Conservation (phyloP, 495 filamentous ascomycete genomes). For the Aspergillus ostianus region DNA sequence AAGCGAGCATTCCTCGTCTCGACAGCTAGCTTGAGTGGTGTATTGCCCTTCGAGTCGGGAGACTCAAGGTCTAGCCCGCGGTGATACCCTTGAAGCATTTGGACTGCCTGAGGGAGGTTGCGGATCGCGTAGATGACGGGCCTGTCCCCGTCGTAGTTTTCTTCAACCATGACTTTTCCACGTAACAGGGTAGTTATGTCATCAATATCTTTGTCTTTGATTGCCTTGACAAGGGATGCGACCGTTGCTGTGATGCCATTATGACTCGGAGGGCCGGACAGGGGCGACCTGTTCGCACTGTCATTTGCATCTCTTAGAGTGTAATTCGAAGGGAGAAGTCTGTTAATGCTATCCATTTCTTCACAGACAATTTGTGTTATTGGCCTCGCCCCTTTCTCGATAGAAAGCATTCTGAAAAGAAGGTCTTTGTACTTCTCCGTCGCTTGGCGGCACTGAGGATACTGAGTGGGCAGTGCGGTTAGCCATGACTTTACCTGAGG, state of each 20-base stretch:
- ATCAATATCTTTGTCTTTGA: background rate
- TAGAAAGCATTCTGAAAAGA: conserved; percentile 1
- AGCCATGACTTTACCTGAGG: conserved; percentile 18
- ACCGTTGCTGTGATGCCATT: background rate
- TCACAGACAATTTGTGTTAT: background rate
- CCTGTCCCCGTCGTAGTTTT: background rate
- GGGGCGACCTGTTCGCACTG: background rate
- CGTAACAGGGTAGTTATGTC: background rate
- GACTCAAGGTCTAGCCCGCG: conserved; percentile 4
- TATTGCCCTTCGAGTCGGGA: conserved; percentile 1
- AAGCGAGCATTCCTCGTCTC: background rate
- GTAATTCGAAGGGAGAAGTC: background rate
- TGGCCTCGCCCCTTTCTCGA: conserved; percentile 4
- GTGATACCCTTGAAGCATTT: background rate
- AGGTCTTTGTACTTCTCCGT: background rate
- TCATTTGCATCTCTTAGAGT: background rate
- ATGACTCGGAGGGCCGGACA: background rate
- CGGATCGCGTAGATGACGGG: conserved; percentile 7
- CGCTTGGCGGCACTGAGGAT: background rate
- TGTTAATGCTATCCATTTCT: background rate
- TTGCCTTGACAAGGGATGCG: background rate
- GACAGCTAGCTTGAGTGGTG: conserved; percentile 8
- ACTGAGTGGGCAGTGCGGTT: background rate
- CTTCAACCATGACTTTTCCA: conserved; percentile 1
- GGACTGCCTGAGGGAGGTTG: background rate